Percentiles rank a stretch among this genome's conserved stretches.
These are phyloP conservation scores for Phaseolus coccineus DNA, from an alignment of 331 rosid genomes.

Conservation along the genomic window DNA sequence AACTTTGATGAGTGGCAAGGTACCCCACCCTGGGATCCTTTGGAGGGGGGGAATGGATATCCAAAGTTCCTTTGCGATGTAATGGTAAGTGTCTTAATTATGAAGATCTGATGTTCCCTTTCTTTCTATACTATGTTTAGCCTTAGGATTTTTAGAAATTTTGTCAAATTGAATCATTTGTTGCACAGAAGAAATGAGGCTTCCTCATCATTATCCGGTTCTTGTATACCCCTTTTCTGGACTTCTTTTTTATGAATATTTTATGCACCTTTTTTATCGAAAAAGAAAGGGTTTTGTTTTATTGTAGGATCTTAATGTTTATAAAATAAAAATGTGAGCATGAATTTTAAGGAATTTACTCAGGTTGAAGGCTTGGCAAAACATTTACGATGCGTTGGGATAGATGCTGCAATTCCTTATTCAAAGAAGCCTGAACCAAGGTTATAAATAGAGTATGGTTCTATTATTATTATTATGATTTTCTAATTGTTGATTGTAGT, in stretches of 20 bases:
- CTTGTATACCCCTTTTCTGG: conserved; percentile 18
- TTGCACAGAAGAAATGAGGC: conserved; percentile 3
- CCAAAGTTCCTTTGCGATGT: conserved; percentile 92
- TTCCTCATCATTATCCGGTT: conserved; percentile 18
- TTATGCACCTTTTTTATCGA: conserved; percentile 18
- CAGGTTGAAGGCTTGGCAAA: conserved; percentile 98
- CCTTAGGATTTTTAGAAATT: conserved; percentile 4
- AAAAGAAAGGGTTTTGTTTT: conserved; percentile 27
- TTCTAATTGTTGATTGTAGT: conserved; percentile 22
- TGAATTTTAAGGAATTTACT: conserved; percentile 45
- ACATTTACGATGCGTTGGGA: conserved; percentile 93
- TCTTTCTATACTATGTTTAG: conserved; percentile 30
- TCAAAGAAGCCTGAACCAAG: conserved; percentile 88
- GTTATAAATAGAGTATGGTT: conserved; percentile 50
- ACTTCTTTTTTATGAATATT: conserved; percentile 23
- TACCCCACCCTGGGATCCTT: conserved; percentile 75
- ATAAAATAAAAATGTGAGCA: conserved; percentile 28
- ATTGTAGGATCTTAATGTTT: conserved; percentile 37
- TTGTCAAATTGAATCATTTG: conserved; percentile 39
- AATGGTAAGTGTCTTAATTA: conserved; percentile 65
- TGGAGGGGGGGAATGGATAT: conserved; percentile 78
- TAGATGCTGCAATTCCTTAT: conserved; percentile 87
- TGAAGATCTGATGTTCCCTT: conserved; percentile 24
- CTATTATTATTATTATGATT: not conserved
- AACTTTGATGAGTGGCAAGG: conserved; percentile 71